Evolutionary conservation across 2,329 filamentous ascomycete genomes (phyloP).

Genomic region (Cercospora nicotianae): DNA sequence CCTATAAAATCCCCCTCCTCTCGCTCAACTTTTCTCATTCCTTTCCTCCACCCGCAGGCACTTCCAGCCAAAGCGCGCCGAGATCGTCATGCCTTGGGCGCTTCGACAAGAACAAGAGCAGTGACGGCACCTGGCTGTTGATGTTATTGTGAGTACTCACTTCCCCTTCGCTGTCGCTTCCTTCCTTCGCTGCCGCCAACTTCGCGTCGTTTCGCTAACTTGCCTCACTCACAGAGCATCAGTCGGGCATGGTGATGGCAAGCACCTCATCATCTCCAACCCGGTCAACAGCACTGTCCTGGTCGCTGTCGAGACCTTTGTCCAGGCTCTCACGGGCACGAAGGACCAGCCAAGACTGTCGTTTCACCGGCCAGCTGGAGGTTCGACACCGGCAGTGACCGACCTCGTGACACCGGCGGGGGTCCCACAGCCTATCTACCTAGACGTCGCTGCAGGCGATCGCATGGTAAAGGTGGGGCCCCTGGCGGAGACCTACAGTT

Average conservation of each 20-base stretch:
- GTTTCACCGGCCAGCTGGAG: constrained; percentile 57
- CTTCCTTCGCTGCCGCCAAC: background rate
- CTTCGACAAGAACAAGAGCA: background rate
- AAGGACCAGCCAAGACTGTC: constrained; percentile 74
- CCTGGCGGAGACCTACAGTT: background rate
- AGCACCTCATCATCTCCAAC: background rate
- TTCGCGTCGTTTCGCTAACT: background rate
- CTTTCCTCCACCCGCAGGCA: background rate
- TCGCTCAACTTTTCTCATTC: background rate
- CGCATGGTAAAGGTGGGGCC: background rate
- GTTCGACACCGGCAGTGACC: background rate
- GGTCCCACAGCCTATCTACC: background rate
- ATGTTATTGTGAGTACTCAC: background rate
- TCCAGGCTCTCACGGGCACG: constrained; percentile 79
- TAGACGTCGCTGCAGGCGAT: background rate
- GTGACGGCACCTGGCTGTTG: background rate
- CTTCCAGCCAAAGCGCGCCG: background rate
- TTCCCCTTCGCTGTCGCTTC: background rate
- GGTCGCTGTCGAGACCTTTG: constrained; percentile 78
- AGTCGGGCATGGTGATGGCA: background rate
- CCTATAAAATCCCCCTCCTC: background rate
- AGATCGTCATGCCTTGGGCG: background rate
- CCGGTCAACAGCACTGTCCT: too few relatives aligned
- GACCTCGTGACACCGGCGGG: background rate
- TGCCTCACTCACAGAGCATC: background rate